These are phyloP conservation scores for Xanthoparmelia taractica DNA, from an alignment of 495 filamentous ascomycete species.

Conservation along the genomic window DNA sequence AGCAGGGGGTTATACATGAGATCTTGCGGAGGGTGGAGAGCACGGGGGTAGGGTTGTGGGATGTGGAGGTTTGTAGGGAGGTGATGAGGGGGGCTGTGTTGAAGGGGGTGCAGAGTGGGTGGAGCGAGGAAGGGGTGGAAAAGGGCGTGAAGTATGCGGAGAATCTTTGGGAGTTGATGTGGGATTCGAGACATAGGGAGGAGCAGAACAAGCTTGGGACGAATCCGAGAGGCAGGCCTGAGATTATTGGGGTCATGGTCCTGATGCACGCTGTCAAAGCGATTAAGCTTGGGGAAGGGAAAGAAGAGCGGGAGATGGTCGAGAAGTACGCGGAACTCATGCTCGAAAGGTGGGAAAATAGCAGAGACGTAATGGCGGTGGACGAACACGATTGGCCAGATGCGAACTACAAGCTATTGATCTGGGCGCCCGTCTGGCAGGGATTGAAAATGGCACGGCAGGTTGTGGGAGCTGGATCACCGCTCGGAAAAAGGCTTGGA, in stretches of 20 bases:
- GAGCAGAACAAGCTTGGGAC: not conserved
- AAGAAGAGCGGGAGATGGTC: slow-evolving; percentile 18
- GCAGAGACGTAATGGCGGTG: not conserved
- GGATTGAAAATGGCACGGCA: slow-evolving; percentile 22
- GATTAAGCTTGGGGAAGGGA: not conserved
- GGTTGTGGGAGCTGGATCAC: slow-evolving; percentile 14
- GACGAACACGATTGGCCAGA: slow-evolving; percentile 15
- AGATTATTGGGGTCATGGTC: slow-evolving; percentile 21
- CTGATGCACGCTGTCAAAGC: slow-evolving; percentile 19
- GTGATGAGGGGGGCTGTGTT: slow-evolving; percentile 20
- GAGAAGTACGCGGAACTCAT: slow-evolving; percentile 18
- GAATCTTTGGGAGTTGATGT: slow-evolving; percentile 18
- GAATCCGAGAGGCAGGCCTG: slow-evolving; percentile 20
- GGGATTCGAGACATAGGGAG: slow-evolving; percentile 18
- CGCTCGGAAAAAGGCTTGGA: slow-evolving; percentile 12
- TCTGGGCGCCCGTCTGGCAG: slow-evolving; percentile 22
- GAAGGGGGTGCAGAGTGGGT: slow-evolving; percentile 12
- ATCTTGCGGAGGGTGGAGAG: slow-evolving; percentile 17
- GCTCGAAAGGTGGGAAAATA: slow-evolving; percentile 17
- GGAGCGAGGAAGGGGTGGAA: slow-evolving; percentile 15
- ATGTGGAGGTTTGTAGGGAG: slow-evolving; percentile 18
- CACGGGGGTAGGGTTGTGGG: slow-evolving; percentile 23
- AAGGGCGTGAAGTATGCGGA: slow-evolving; percentile 15
- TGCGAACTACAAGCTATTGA: slow-evolving; percentile 19
- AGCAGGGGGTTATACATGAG: slow-evolving; percentile 14